Conservation (phyloP, 805 yeast genomes). For the Starmerella floris region DNA sequence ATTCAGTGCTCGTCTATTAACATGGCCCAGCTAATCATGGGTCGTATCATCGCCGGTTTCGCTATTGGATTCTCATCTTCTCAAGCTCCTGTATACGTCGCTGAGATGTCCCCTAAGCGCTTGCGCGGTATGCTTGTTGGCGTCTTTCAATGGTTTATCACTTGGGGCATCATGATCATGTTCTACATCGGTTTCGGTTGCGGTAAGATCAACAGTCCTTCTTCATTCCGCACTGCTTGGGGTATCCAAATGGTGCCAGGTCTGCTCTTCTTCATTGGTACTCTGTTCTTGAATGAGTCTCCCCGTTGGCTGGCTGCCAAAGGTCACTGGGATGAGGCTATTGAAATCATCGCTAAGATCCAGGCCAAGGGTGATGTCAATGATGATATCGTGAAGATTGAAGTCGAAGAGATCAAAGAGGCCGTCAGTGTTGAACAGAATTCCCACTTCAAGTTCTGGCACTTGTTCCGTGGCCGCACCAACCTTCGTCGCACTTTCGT, state of each 20-base stretch:
- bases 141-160: conserved; percentile 47
- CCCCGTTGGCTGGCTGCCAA: conserved; percentile 37
- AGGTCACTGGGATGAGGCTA: conserved; percentile 37
- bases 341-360: conserved; percentile 25
- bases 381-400: conserved; percentile 36
- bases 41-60: conserved; percentile 48
- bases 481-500: conserved; percentile 22
- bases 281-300: conserved; percentile 31
- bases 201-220: conserved; percentile 29
- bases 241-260: conserved; percentile 44
- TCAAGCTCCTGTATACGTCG: conserved; percentile 52
- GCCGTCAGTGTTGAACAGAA: conserved; percentile 43
- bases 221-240: conserved; percentile 55
- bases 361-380: conserved; percentile 26
- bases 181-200: conserved; percentile 43
- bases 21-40: conserved; percentile 36
- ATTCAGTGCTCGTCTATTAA: conserved; percentile 37
- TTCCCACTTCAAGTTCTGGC: conserved; percentile 34
- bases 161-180: conserved; percentile 51
- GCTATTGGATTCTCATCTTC: conserved; percentile 57
- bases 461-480: conserved; percentile 35
- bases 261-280: conserved; percentile 33
- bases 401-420: conserved; percentile 46
- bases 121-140: conserved; percentile 52
- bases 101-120: conserved; percentile 49